These are phyloP conservation scores for Botrytis fabae DNA, from an alignment of 2,329 filamentous ascomycete genomes.

Conservation along the genomic window DNA sequence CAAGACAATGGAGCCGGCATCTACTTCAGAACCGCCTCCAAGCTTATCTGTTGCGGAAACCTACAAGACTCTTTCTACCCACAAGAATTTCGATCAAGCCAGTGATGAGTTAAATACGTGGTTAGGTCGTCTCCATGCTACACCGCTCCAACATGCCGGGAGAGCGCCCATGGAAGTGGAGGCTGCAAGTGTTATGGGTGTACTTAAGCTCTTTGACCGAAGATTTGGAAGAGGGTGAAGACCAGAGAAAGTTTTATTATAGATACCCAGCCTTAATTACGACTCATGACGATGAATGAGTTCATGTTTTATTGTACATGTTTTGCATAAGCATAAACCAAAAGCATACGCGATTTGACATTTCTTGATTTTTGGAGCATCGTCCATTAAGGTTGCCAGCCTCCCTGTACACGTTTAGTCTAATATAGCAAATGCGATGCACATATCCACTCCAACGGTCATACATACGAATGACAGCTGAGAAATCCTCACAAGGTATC, in stretches of 20 bases:
- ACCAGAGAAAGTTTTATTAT: neutral
- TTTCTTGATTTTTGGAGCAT: neutral
- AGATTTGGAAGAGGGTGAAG: slow-evolving; percentile 58
- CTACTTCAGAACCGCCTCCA: slow-evolving; percentile 36
- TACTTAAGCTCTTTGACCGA: slow-evolving; percentile 78
- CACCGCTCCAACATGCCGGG: slow-evolving; percentile 44
- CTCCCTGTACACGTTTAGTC: neutral
- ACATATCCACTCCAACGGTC: neutral
- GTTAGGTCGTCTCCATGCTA: slow-evolving; percentile 70
- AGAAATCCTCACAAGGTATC: neutral
- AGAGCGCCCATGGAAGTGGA: slow-evolving; percentile 71
- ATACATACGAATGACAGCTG: slow-evolving; percentile 2
- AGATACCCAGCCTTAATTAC: slow-evolving; percentile 11
- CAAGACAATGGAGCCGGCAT: slow-evolving; percentile 42
- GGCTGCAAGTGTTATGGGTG: slow-evolving; percentile 81
- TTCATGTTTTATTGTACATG: slow-evolving; percentile 14
- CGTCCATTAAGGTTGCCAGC: neutral
- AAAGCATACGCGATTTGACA: slow-evolving; percentile 4
- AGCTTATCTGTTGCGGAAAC: slow-evolving; percentile 74
- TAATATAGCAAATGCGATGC: neutral
- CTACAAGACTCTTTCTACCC: slow-evolving; percentile 75
- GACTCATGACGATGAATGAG: slow-evolving; percentile 19
- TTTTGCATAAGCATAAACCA: slow-evolving; percentile 5
- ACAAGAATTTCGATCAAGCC: slow-evolving; percentile 73
- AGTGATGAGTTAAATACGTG: slow-evolving; percentile 73